Percentiles rank a stretch among this genome's conserved stretches.
Conservation (phyloP, 371 early-diverging fungal genomes). For the Mortierella sp. region DNA sequence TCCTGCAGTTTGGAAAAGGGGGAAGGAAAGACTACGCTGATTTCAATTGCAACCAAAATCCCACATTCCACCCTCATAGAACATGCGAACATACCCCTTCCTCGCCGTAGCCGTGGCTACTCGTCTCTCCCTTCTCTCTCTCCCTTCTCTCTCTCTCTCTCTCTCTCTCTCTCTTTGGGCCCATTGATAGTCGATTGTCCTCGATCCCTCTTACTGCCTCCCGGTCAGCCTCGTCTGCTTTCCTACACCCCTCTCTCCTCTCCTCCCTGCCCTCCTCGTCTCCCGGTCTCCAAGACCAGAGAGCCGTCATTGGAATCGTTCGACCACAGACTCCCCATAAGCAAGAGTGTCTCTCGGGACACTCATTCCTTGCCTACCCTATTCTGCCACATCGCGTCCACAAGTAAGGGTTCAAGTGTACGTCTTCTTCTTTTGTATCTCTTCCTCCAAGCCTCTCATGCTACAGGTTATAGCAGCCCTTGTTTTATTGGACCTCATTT, state of each 20-base stretch:
- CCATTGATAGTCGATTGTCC: too few relatives aligned
- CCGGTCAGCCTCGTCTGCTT: too few relatives aligned
- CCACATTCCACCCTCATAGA: conserved; percentile 31
- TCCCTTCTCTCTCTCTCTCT: background rate
- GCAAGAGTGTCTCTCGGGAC: too few relatives aligned
- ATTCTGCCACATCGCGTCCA: too few relatives aligned
- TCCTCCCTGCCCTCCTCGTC: background rate
- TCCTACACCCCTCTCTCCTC: background rate
- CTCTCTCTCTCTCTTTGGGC: background rate
- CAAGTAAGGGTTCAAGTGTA: too few relatives aligned
- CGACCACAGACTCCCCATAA: too few relatives aligned
- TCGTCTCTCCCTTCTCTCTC: background rate
- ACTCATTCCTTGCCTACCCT: too few relatives aligned
- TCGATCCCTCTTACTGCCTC: too few relatives aligned
- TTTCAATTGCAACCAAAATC: conserved; percentile 50
- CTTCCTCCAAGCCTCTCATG: too few relatives aligned
- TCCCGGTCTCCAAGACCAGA: background rate
- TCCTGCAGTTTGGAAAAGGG: background rate
- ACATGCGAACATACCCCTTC: too few relatives aligned
- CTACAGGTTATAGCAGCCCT: too few relatives aligned
- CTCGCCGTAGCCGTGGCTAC: background rate
- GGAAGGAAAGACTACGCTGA: conserved; percentile 9
- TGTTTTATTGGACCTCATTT: background rate
- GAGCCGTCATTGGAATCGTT: background rate
- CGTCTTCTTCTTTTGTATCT: too few relatives aligned